phyloP scores from a whole-genome alignment of 129 eudicot genomes.

The Heracleum sosnowskyi region DNA sequence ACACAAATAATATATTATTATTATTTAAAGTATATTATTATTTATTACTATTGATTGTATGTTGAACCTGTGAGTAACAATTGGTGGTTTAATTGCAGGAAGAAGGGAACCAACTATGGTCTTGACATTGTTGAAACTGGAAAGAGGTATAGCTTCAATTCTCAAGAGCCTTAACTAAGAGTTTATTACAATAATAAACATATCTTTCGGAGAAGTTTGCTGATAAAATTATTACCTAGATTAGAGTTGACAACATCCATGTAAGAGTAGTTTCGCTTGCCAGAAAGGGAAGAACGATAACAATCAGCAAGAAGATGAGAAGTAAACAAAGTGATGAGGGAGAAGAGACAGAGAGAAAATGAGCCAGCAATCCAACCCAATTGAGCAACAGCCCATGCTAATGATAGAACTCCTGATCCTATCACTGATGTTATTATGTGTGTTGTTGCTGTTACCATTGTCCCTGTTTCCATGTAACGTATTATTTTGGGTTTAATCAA shows the following conservation, averaged over 20 bases:
- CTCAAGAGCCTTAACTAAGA: not conserved
- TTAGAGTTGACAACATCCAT: constrained; percentile 58
- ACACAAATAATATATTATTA: too few relatives aligned
- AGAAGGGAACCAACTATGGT: constrained; percentile 42
- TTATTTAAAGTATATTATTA: too few relatives aligned
- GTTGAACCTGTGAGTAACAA: not conserved
- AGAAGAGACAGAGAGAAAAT: constrained; percentile 52
- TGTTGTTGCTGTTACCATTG: constrained; percentile 62
- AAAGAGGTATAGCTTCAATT: constrained; percentile 24
- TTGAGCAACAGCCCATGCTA: constrained; percentile 90
- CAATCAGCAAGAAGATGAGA: constrained; percentile 67
- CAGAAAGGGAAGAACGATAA: constrained; percentile 57
- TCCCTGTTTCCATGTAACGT: constrained; percentile 25
- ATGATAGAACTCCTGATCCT: constrained; percentile 82
- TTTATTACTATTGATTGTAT: constrained; percentile 17
- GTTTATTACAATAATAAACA: not conserved
- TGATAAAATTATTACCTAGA: constrained; percentile 44
- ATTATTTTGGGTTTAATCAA: not conserved
- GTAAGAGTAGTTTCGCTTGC: constrained; percentile 65
- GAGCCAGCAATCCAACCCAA: constrained; percentile 85
- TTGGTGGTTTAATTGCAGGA: constrained; percentile 30
- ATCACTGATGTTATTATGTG: constrained; percentile 85
- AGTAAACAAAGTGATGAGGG: constrained; percentile 68
- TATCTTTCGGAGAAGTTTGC: not conserved
- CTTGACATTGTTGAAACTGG: constrained; percentile 38